Percentiles rank a stretch among this genome's conserved stretches.
Evolutionary conservation across 306 rosid genomes (phyloP).

Genomic region (Lagenaria siceraria): DNA sequence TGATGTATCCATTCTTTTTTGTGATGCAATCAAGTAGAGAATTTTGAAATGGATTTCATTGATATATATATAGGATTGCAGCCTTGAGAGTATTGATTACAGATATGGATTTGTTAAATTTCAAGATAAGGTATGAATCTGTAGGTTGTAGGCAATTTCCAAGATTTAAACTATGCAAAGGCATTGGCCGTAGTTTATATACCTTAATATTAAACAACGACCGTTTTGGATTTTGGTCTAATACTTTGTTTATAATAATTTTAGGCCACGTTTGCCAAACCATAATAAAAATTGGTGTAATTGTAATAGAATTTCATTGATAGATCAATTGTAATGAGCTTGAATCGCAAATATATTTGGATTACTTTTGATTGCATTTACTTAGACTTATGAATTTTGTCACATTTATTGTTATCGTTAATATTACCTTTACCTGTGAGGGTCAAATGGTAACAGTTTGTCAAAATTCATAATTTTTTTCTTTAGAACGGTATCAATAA

Average conservation of each 20-base stretch:
- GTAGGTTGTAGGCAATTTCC: background rate
- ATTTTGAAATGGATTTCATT: background rate
- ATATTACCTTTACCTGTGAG: no score
- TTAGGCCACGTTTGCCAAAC: no score
- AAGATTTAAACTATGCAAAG: background rate
- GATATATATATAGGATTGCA: background rate
- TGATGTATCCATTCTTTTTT: background rate
- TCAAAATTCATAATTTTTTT: no score
- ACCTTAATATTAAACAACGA: background rate
- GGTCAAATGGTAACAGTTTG: no score
- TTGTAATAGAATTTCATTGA: no score
- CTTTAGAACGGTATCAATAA: no score
- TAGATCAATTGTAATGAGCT: no score
- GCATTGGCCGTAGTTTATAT: background rate
- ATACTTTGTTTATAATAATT: background rate
- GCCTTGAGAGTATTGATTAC: background rate
- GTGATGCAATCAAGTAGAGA: background rate
- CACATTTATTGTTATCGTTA: no score
- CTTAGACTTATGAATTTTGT: no score
- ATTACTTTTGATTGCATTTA: no score
- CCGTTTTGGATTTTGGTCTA: background rate
- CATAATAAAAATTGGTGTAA: no score
- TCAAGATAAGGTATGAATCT: background rate
- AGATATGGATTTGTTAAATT: background rate
- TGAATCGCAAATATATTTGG: no score